phyloP scores from a whole-genome alignment of 2,329 filamentous ascomycete genomes.

The Pseudogymnoascus sp. region DNA sequence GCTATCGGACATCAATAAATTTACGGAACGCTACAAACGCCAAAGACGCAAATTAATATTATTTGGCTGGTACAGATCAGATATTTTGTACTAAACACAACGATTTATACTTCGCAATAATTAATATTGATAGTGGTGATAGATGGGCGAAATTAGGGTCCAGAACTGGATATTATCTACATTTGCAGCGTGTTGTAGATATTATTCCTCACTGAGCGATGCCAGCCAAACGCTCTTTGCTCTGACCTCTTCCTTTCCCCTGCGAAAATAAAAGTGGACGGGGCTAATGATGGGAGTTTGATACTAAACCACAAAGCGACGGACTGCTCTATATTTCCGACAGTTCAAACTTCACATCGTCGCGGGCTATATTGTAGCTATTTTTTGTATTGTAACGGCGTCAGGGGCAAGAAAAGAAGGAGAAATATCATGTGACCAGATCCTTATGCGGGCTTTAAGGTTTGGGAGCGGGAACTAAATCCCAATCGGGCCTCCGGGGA shows the following conservation, averaged over 20 bases:
- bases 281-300: background rate
- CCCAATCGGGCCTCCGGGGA: background rate
- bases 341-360: background rate
- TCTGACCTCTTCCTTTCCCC: background rate
- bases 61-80: background rate
- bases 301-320: background rate
- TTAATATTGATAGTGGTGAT: background rate
- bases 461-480: conserved; percentile 1
- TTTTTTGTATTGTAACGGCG: background rate
- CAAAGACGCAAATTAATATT: background rate
- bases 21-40: background rate
- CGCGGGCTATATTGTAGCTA: background rate
- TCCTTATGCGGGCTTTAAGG: conserved; percentile 2
- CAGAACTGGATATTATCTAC: background rate
- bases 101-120: background rate
- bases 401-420: background rate
- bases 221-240: background rate
- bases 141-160: background rate
- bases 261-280: background rate
- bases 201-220: background rate
- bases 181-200: background rate
- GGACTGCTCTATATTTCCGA: background rate
- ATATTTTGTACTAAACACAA: background rate
- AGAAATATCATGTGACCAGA: background rate
- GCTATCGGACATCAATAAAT: background rate